Evolutionary conservation across 345 rosid species (phyloP).

Genomic region (Firmiana major): DNA sequence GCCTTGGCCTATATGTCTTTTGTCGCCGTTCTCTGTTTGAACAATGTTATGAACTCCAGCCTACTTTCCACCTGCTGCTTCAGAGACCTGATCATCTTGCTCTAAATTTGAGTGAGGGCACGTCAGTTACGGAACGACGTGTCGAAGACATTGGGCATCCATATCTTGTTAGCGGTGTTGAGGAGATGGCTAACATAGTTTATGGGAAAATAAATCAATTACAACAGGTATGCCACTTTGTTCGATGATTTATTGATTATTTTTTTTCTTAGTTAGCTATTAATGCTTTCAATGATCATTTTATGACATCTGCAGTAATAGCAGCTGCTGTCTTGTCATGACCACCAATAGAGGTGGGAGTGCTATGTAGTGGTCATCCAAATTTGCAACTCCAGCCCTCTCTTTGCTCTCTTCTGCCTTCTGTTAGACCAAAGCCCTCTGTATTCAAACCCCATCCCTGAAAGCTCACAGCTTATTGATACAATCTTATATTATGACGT

Average conservation of each 20-base stretch:
- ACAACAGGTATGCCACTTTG: conserved; percentile 49
- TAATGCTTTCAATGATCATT: neutral
- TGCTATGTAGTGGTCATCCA: neutral
- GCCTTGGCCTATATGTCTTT: conserved; percentile 85
- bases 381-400: neutral
- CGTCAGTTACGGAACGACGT: conserved; percentile 63
- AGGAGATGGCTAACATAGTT: conserved; percentile 75
- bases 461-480: neutral
- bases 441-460: neutral
- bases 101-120: conserved; percentile 56
- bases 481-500: neutral
- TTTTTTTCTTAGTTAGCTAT: neutral
- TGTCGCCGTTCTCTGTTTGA: conserved; percentile 90
- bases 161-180: conserved; percentile 54
- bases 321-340: neutral
- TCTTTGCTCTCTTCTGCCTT: neutral
- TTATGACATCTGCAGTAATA: neutral
- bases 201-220: conserved; percentile 46
- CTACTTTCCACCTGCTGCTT: conserved; percentile 77
- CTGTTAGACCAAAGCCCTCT: neutral
- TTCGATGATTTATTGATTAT: neutral
- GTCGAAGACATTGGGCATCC: conserved; percentile 69
- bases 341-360: neutral
- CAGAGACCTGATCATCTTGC: conserved; percentile 81
- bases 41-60: conserved; percentile 95